These are phyloP conservation scores for Harrya chromipes DNA, from an alignment of 768 basidiomycete genomes.

Conservation along the genomic window DNA sequence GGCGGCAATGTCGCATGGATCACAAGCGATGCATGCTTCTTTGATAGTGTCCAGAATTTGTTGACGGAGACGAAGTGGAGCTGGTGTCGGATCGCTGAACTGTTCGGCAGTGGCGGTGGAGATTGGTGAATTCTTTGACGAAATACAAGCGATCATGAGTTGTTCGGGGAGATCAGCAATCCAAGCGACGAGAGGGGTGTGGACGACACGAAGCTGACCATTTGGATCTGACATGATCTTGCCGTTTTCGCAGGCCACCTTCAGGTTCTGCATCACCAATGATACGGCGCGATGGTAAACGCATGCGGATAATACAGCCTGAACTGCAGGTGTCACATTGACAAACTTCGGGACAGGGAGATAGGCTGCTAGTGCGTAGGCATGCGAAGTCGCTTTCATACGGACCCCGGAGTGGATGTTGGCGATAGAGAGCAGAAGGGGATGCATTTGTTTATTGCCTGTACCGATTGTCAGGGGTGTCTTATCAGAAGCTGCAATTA, in stretches of 20 bases:
- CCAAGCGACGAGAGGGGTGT: conserved; percentile 14
- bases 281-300: neutral
- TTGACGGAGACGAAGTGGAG: neutral
- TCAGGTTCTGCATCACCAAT: neutral
- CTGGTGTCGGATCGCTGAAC: conserved; percentile 12
- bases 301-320: neutral
- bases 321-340: neutral
- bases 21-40: no score
- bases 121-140: conserved; percentile 10
- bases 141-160: conserved; percentile 12
- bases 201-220: conserved; percentile 3
- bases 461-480: neutral
- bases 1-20: no score
- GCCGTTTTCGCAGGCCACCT: conserved; percentile 22
- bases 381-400: neutral
- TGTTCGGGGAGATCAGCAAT: conserved; percentile 20
- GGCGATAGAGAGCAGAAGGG: neutral
- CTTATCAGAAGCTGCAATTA: neutral
- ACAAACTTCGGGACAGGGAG: neutral
- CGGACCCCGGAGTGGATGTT: neutral
- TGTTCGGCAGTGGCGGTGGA: conserved; percentile 10
- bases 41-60: no score
- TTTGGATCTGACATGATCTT: conserved; percentile 27
- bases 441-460: neutral
- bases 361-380: neutral